Evolutionary conservation across 768 basidiomycete genomes (phyloP), one percentile per base, ranked within the genome.

Genomic region (Amanita rubescens): DNA sequence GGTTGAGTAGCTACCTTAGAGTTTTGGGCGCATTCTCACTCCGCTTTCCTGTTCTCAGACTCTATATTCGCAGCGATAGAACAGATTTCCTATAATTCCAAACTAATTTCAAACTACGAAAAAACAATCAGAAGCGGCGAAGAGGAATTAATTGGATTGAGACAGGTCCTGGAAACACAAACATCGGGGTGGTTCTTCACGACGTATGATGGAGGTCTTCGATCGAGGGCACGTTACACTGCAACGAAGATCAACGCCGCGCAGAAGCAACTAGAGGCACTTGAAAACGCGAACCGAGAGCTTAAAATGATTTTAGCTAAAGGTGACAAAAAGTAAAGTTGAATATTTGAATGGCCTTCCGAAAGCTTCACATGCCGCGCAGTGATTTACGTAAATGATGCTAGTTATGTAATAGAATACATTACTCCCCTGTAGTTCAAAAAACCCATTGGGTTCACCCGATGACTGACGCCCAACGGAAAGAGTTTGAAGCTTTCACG

Each of bases 401-500:
- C n/a, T n/a, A n/a, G n/a, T 51, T 43, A 51, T 30, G 24, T 51
- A 51, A 51, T 30, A 43, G n/a, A 33, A n/a, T n/a, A n/a, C n/a
- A n/a, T n/a, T n/a, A n/a, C n/a, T n/a, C n/a, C n/a, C n/a, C n/a
- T n/a, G n/a, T n/a, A n/a, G n/a, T n/a, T n/a, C n/a, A n/a, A n/a
- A n/a, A n/a, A n/a, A n/a, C n/a, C n/a, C n/a, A n/a, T 25, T 27
- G 15, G 30, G 17, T 7, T 44, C 27, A 30, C 3, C 10, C 5
- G 30, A 74, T 74, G 72, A 60, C 69, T 35, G 72, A 75, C 14
- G 9, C 44, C 32, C 67, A 74, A 62, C 68, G 68, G 55, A 81
- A 82, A 64, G 89, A 93, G 67, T 75, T 88, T 54, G 79, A 84
- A 57, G 90, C 90, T 5, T 91, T 93, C 72, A 72, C 89, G 67